Conservation (phyloP, 2,329 filamentous ascomycete species). For the Ceratocystis eucalypticola region DNA sequence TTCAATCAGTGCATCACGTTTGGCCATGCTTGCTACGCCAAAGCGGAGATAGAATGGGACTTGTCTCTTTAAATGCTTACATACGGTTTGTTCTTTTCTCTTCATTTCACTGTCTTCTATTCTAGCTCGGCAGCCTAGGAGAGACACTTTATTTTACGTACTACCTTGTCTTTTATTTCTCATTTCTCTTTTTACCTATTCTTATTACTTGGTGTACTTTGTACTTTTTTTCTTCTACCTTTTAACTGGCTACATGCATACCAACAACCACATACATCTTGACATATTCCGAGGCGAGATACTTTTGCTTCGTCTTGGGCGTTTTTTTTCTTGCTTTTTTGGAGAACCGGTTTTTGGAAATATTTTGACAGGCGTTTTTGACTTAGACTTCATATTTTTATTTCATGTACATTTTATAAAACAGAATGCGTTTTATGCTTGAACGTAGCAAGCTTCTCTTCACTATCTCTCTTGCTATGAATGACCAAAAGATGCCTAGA, state of each 20-base stretch:
- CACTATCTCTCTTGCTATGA: no score
- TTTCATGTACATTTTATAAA: background rate
- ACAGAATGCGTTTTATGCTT: background rate
- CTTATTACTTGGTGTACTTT: background rate
- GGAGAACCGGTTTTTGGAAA: background rate
- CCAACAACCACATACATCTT: background rate
- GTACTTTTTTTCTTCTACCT: background rate
- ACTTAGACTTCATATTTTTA: background rate
- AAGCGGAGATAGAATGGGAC: constrained; percentile 9
- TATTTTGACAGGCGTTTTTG: background rate
- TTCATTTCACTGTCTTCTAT: background rate
- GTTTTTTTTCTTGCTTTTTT: background rate
- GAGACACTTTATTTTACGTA: background rate
- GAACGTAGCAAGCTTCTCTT: no score
- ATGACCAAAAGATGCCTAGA: no score
- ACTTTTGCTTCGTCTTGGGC: background rate
- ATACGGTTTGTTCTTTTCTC: background rate
- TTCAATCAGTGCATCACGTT: constrained; percentile 12
- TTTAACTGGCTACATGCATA: background rate
- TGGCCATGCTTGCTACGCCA: constrained; percentile 14
- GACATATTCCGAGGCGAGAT: background rate
- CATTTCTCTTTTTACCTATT: background rate
- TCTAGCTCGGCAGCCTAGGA: no score
- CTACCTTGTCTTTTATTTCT: background rate
- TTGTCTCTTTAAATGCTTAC: background rate